These are phyloP conservation scores for Sparassis latifolia DNA, from an alignment of 1,284 basidiomycete genomes.

Conservation along the genomic window DNA sequence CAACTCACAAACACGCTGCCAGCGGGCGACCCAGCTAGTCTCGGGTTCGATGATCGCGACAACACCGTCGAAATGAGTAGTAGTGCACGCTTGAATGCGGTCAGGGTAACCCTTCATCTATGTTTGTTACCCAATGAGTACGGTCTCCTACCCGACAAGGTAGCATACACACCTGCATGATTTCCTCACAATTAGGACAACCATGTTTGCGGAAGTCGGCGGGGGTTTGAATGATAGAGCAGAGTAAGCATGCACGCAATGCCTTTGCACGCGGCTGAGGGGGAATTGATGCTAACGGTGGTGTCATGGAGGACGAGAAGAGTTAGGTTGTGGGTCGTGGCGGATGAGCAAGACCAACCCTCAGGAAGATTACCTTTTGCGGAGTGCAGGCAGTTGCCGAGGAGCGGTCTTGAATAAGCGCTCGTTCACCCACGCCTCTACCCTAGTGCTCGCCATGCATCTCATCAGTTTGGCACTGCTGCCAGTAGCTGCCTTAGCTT, in stretches of 20 bases:
- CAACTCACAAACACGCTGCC: conserved; percentile 82
- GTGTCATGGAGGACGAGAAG: conserved; percentile 16
- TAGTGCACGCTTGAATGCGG: conserved; percentile 83
- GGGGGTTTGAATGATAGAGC: conserved; percentile 83
- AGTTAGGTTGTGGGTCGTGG: too few species aligned
- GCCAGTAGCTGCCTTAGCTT: conserved; percentile 42
- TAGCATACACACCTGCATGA: conserved; percentile 67
- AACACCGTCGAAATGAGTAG: conserved; percentile 91
- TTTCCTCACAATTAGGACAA: conserved; percentile 96
- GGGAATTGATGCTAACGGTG: conserved; percentile 43
- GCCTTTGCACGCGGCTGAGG: conserved; percentile 58
- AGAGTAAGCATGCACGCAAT: conserved; percentile 87
- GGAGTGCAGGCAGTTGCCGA: neutral
- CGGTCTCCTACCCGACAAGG: neutral
- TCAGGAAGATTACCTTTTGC: neutral
- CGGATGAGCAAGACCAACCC: neutral
- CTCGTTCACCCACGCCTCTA: too few species aligned
- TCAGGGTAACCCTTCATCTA: conserved; percentile 89
- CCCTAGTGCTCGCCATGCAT: conserved; percentile 10
- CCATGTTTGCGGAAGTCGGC: conserved; percentile 82
- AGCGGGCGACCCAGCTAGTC: conserved; percentile 91
- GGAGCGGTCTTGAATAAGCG: too few species aligned
- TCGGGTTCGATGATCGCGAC: conserved; percentile 88
- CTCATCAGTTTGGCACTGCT: conserved; percentile 29
- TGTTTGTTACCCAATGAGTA: neutral